Percentiles rank a stretch among this genome's conserved stretches.
Evolutionary conservation across 2,329 filamentous ascomycete species (phyloP).

Genomic region (Paramyrothecium roridum): DNA sequence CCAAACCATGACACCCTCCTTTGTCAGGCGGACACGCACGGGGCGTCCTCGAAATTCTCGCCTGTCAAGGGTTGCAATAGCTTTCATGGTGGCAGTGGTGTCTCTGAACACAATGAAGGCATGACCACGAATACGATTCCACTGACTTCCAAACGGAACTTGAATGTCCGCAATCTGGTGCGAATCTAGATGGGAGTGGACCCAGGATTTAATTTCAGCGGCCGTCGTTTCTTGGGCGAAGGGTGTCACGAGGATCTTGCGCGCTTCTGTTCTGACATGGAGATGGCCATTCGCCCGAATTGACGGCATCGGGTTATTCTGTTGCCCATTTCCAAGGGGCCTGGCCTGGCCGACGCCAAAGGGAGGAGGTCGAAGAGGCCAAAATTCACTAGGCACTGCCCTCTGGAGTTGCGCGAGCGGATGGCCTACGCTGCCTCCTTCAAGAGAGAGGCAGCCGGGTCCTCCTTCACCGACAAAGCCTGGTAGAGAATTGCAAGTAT

Average conservation of each 20-base stretch:
- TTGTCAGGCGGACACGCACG: slow-evolving; percentile 16
- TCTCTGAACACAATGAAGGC: slow-evolving; percentile 19
- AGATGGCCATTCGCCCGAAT: slow-evolving; percentile 4
- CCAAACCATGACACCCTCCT: slow-evolving; percentile 10
- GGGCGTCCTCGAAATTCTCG: slow-evolving; percentile 19
- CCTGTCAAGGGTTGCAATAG: slow-evolving; percentile 19
- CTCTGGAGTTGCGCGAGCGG: no score
- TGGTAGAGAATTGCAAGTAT: no score
- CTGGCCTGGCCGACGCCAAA: not conserved
- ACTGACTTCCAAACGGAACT: slow-evolving; percentile 16
- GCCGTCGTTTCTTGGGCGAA: slow-evolving; percentile 16
- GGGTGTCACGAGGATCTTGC: slow-evolving; percentile 20
- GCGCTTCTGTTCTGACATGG: slow-evolving; percentile 9
- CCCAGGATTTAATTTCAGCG: slow-evolving; percentile 22
- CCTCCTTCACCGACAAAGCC: no score
- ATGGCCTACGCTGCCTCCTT: no score
- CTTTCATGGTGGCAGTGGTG: slow-evolving; percentile 13
- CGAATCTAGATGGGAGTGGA: slow-evolving; percentile 17
- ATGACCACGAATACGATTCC: slow-evolving; percentile 19
- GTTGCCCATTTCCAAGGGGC: not conserved
- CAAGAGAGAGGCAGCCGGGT: no score
- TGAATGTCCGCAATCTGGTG: slow-evolving; percentile 18
- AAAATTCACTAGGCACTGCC: no score
- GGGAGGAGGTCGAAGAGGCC: no score
- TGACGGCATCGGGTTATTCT: not conserved